Evolutionary conservation across 2,329 filamentous ascomycete genomes (phyloP).

Genomic region (Aspergillus tanneri): DNA sequence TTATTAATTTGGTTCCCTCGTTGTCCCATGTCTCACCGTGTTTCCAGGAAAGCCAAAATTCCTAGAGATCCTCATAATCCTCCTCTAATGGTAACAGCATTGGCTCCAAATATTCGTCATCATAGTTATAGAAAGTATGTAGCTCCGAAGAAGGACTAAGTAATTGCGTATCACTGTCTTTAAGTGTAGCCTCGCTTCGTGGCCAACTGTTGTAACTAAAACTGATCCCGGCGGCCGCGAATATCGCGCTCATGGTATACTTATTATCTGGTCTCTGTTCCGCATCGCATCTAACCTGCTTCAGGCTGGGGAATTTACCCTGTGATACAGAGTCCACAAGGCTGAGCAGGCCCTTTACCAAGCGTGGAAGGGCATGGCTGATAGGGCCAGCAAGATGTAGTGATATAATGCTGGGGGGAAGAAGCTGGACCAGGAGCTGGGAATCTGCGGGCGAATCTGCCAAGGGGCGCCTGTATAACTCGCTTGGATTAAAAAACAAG

Average conservation of each 20-base stretch:
- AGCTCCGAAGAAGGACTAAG: no score
- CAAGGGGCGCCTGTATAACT: neutral
- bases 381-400: constrained; percentile 6
- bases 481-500: constrained; percentile 4
- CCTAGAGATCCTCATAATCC: no score
- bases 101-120: no score
- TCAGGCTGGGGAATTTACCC: neutral
- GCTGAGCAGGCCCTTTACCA: neutral
- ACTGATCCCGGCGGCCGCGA: constrained; percentile 5
- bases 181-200: neutral
- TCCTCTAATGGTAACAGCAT: no score
- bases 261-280: neutral
- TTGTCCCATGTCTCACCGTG: no score
- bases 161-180: no score
- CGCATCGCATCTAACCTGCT: constrained; percentile 1
- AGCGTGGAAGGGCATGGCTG: neutral
- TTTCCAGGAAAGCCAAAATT: no score
- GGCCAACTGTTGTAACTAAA: constrained; percentile 9
- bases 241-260: neutral
- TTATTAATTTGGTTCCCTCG: no score
- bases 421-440: constrained; percentile 1
- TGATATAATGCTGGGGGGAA: neutral
- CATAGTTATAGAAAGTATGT: no score
- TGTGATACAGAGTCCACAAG: neutral
- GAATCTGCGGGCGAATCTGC: neutral